Base-by-base conservation (phyloP, 2,329 filamentous ascomycete species). In the Cladosporium colombiae region DNA sequence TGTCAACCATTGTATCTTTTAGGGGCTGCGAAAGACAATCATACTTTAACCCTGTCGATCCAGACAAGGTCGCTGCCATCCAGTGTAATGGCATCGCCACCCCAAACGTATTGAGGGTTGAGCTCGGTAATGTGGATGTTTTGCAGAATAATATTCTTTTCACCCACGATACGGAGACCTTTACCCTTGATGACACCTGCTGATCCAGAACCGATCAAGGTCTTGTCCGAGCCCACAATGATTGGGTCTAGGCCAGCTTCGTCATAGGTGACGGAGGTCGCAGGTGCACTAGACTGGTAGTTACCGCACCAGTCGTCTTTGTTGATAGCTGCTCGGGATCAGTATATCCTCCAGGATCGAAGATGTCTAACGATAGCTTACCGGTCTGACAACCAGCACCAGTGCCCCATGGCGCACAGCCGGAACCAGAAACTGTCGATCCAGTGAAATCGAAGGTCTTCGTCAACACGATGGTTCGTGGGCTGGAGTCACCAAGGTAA, bases 391-490 rank as follows among this genome's bases (percentile, higher is more conserved):
- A 87, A 16, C 74, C 81, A 29, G 71, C 86, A 13, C 74, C 82
- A 8, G 84, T 85, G 44, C 84, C 85, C 77, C 62, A 65, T 2
- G 86, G 86, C 18, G 85, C 82, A 71, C 87, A 89, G 25, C 86
- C 86, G 18, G 79, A 81, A 49, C 75, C 81, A 31, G 79, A 84
- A 5, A 78, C 79, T 3, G 79, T 83, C 13, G 80, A 81, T 44
- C 80, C 81, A 35, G 78, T 82, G 79, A 86, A 88, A 78, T 86
- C 82, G 72, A 84, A 74, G 21, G 74, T 75, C 66, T 86, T 84
- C 73, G 82, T 81, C 31, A 89, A 78, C 64, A 89, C 80, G 70
- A 89, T 88, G 67, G 84, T 83, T 27, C 86, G 83, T 14, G 86
- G 71, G 23, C 78, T 74, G 64, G 76, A 77, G 74, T 88, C 85